Evolutionary conservation across 768 basidiomycete species (phyloP).

Genomic region (Rhizopogon vinicolor): DNA sequence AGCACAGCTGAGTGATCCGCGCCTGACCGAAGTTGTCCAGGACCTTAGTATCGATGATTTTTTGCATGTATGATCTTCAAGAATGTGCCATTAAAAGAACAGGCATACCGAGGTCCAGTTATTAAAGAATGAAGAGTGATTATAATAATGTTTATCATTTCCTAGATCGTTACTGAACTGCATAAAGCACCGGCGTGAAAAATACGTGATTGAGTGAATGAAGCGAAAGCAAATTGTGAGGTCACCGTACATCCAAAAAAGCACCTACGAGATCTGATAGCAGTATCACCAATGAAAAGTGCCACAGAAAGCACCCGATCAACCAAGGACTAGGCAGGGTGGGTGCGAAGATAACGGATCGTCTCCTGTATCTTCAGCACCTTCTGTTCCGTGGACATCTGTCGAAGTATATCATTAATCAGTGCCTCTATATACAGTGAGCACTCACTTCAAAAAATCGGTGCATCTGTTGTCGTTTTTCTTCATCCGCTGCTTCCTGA

Average conservation of each 20-base stretch:
- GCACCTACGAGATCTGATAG: background rate
- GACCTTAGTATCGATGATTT: no score
- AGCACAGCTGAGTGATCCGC: no score
- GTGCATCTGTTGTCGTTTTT: constrained; percentile 43
- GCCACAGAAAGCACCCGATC: background rate
- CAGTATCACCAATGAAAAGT: background rate
- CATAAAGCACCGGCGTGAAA: no score
- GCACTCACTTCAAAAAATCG: constrained; percentile 42
- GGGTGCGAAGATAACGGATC: constrained; percentile 33
- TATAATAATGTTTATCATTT: no score
- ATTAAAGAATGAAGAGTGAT: no score
- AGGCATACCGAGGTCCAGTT: no score
- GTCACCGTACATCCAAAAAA: background rate
- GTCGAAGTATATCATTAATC: background rate
- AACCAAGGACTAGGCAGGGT: constrained; percentile 1
- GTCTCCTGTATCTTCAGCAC: constrained; percentile 46
- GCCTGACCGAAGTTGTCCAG: no score
- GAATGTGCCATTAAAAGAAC: no score
- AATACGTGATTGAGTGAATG: background rate
- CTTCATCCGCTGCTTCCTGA: constrained; percentile 32
- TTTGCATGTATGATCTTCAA: no score
- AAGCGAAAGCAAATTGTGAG: background rate
- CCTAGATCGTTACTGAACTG: no score
- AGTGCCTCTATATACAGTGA: background rate
- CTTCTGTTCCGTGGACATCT: constrained; percentile 57